Evolutionary conservation across 2,329 filamentous ascomycete species (phyloP).

Genomic region (Claviceps sp.): DNA sequence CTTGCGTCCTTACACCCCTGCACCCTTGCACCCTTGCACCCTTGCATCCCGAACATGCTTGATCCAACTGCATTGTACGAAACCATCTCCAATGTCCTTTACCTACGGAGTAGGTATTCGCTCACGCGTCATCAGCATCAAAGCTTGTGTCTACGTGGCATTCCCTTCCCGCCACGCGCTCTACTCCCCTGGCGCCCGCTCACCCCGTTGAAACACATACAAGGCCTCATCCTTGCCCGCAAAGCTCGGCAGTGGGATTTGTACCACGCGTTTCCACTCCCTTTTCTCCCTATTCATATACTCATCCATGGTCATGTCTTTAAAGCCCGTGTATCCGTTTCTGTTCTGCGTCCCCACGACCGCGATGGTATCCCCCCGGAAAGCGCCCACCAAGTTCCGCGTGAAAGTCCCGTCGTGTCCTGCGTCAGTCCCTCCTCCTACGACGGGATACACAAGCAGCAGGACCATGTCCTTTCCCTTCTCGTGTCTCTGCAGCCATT

Average conservation of each 20-base stretch:
- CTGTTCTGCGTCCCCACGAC: constrained; percentile 62
- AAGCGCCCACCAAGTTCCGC: constrained; percentile 44
- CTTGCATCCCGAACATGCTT: too few species aligned
- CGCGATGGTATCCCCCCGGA: constrained; percentile 49
- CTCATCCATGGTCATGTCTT: constrained; percentile 47
- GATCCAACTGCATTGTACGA: too few species aligned
- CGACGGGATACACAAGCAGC: constrained; percentile 60
- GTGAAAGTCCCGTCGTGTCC: constrained; percentile 51
- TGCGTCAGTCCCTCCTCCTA: constrained; percentile 49
- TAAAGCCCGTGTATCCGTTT: constrained; percentile 63
- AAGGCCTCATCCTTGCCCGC: constrained; percentile 65
- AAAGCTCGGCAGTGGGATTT: constrained; percentile 60
- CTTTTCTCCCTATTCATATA: constrained; percentile 47
- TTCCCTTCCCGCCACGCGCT: too few species aligned
- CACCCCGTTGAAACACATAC: constrained; percentile 47
- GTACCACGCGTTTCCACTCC: constrained; percentile 45
- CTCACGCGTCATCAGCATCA: too few species aligned
- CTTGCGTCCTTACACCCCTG: too few species aligned
- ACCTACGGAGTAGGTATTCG: too few species aligned
- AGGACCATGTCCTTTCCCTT: constrained; percentile 44
- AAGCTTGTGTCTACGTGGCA: too few species aligned
- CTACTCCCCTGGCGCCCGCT: constrained; percentile 18
- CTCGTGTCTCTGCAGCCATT: constrained; percentile 38
- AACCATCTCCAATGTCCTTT: too few species aligned
- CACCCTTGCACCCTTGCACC: too few species aligned